Base-by-base conservation (phyloP, 148 eudicot genomes). In the Pharnaceum exiguum region DNA sequence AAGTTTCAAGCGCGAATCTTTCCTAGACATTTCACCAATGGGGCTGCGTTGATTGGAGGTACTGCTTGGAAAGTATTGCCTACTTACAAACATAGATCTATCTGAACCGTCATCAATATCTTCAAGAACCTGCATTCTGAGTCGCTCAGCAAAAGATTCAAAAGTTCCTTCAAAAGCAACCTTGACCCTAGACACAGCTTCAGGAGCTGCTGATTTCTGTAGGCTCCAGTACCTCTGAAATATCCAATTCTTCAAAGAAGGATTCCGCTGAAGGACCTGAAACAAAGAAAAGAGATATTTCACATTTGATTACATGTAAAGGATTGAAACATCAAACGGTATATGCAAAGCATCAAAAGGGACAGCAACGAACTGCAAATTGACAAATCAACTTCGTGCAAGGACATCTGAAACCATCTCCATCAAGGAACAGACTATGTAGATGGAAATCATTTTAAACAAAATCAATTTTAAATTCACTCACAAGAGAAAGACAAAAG, bases 241-340 rank as follows among this genome's bases (percentile, higher is more conserved):
- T 47, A 89, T 48, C 93, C 84, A 89, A 25, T 68, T 80, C 70
- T 61, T 84, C 60, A 94, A 55, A 37, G 93, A 82, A 21, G 62
- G 83, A 56, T 89, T 72, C 68, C 71, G 80, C 31, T 28, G 33
- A 63, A 89, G 73, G 57, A 82, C 74, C 99, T 94, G 83, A 69
- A 75, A 35, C 36, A 67, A 25, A 10, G 11, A 43, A 21, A n/a
- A n/a, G n/a, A n/a, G n/a, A n/a, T n/a, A n/a, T n/a, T n/a, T n/a
- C n/a, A n/a, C n/a, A n/a, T n/a, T n/a, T n/a, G n/a, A n/a, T n/a
- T n/a, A n/a, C n/a, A n/a, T n/a, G n/a, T n/a, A n/a, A n/a, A n/a
- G n/a, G n/a, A n/a, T n/a, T n/a, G n/a, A n/a, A n/a, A n/a, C n/a
- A n/a, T n/a, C n/a, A n/a, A n/a, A n/a, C n/a, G n/a, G n/a, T n/a